Base-by-base conservation (phyloP, 495 filamentous ascomycete genomes). In the Penicillium coffeae region DNA sequence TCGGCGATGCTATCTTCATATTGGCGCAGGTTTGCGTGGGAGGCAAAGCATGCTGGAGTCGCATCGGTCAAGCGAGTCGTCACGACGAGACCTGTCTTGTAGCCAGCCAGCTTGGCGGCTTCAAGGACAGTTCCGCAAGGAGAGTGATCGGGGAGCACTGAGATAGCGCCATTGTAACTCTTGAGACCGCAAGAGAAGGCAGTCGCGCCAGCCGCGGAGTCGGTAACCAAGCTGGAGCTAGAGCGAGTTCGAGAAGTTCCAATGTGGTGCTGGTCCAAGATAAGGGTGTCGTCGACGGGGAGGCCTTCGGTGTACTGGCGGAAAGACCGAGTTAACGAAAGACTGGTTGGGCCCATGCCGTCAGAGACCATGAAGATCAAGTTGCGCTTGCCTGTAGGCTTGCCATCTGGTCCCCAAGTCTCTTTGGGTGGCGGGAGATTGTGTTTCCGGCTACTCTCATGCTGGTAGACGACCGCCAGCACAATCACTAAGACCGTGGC, bases 321-420 rank as follows among this genome's bases (percentile, higher is more conserved):
- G 71, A 89, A 97, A 59, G 80, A 83, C 38, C 93, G 75, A 5
- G 94, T 96, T 61, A 97, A 66, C 10, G 82, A 82, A 19, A 97
- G 76, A 62, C 88, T 92, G 16, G 91, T 88, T 2, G 93, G 93
- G 0, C 93, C 93, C 94, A 98, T 97, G 46, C 92, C 93, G 61
- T 98, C 93, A 0, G 88, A 94, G 8, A 98, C 94, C 94, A 98
- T 97, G 74, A 98, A 97, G 50, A 98, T 85, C 33, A 97, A 68
- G 60, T 96, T 98, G 19, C 86, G 77, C 69, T 97, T 98, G 12
- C 87, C 86, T n/a, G 59, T 70, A 8, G 74, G 82, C 49, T 70
- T 79, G 32, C 73, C 73, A 25, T 61, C 63, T 41, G 73, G 66
- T 19, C 62, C 59, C 70, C 69, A 72, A 38, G 58, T 43, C 0